Conservation (phyloP, 257 asterid species). For the Solanum pinnatisectum region DNA sequence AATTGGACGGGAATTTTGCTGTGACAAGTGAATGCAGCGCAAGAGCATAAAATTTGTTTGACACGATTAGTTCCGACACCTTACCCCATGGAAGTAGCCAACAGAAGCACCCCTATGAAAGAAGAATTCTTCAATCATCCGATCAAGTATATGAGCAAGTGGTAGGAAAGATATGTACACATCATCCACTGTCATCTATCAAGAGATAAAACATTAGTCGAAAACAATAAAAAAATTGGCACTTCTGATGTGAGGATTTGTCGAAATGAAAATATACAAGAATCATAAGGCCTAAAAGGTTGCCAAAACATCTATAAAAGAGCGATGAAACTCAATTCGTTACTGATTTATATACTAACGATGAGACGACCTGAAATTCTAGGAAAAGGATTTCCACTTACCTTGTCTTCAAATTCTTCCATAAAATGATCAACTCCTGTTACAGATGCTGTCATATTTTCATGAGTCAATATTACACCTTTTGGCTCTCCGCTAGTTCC, state of each 20-base stretch:
- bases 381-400: background rate
- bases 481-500: conserved; percentile 97
- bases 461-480: conserved; percentile 92
- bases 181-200: conserved; percentile 83
- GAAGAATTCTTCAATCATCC: conserved; percentile 95
- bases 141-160: conserved; percentile 97
- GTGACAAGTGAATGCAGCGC: background rate
- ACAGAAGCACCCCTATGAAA: conserved; percentile 95
- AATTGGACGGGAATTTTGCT: background rate
- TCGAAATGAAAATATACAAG: background rate
- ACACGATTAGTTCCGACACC: background rate
- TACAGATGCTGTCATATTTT: conserved; percentile 47
- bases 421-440: conserved; percentile 74
- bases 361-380: background rate
- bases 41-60: background rate
- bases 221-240: background rate
- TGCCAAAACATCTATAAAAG: background rate
- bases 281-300: background rate
- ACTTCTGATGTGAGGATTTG: background rate
- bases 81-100: conserved; percentile 94
- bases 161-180: conserved; percentile 96
- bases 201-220: background rate
- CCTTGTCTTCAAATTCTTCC: conserved; percentile 96
- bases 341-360: background rate
- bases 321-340: background rate